These are phyloP conservation scores for Westerdykella sp. DNA, from an alignment of 2,329 filamentous ascomycete species.

Conservation along the genomic window DNA sequence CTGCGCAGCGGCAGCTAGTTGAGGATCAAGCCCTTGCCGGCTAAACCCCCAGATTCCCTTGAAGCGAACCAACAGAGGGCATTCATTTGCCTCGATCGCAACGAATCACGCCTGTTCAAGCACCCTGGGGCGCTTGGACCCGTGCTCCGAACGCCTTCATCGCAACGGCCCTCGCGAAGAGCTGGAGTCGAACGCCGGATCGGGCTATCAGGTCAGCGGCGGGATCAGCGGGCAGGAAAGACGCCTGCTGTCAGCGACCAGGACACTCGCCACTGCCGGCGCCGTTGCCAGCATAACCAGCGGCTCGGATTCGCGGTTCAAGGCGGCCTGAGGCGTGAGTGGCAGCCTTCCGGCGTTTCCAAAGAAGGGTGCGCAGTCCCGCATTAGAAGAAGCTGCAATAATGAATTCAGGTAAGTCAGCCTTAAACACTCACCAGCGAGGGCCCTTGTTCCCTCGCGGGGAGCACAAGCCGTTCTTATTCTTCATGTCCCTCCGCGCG, in stretches of 20 bases:
- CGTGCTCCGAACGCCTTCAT: constrained; percentile 4
- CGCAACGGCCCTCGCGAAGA: constrained; percentile 7
- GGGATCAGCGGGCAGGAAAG: constrained; percentile 3
- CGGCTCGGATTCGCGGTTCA: constrained; percentile 16
- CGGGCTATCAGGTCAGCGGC: constrained; percentile 8
- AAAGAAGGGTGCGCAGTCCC: constrained; percentile 6
- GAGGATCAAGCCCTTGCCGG: constrained; percentile 32
- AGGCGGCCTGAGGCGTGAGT: constrained; percentile 22
- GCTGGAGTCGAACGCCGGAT: constrained; percentile 3
- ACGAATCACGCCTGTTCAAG: constrained; percentile 13
- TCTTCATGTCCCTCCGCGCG: constrained; percentile 18
- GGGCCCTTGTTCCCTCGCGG: constrained; percentile 18
- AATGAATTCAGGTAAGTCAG: constrained; percentile 38
- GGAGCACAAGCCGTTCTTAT: constrained; percentile 13
- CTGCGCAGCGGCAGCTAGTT: constrained; percentile 34
- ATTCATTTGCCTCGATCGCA: constrained; percentile 17
- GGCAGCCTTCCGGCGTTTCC: neutral
- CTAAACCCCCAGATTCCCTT: constrained; percentile 34
- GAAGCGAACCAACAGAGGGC: constrained; percentile 35
- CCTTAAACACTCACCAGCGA: constrained; percentile 18
- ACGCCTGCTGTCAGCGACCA: constrained; percentile 17
- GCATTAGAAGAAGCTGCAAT: constrained; percentile 20
- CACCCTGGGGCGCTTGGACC: constrained; percentile 5
- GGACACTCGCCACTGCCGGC: constrained; percentile 22
- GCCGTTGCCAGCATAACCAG: constrained; percentile 22